Evolutionary conservation across 2,329 filamentous ascomycete genomes (phyloP).

Genomic region (Aspergillus sp.): DNA sequence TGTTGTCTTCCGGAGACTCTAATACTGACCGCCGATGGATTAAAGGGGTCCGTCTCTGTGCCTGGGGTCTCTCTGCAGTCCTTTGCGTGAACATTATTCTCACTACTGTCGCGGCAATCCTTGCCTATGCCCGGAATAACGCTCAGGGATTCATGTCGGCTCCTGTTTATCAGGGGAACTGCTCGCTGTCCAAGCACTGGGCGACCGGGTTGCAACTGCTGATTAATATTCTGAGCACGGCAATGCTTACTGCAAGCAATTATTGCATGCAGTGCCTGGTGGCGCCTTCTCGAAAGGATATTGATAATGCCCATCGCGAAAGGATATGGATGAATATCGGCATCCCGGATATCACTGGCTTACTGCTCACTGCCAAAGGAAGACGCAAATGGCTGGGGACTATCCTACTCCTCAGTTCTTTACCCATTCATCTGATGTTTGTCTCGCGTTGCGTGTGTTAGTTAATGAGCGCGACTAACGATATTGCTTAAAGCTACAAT

Average conservation of each 20-base stretch:
- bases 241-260: conserved; percentile 8
- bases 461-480: neutral
- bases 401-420: neutral
- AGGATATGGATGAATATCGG: conserved; percentile 10
- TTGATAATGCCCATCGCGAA: conserved; percentile 4
- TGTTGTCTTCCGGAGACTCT: neutral
- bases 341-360: neutral
- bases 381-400: neutral
- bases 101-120: neutral
- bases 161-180: neutral
- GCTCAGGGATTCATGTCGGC: neutral
- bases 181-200: neutral
- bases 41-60: neutral
- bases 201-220: conserved; percentile 5
- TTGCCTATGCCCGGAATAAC: neutral
- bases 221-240: conserved; percentile 13
- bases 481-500: neutral
- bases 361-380: neutral
- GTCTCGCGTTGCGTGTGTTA: neutral
- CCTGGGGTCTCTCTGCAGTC: neutral
- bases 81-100: neutral
- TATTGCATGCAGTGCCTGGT: conserved; percentile 14
- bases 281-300: conserved; percentile 4
- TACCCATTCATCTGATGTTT: conserved; percentile 10
- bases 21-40: neutral